These are phyloP conservation scores for Pochonia chlamydosporia DNA, from an alignment of 2,329 filamentous ascomycete species.

Conservation along the genomic window DNA sequence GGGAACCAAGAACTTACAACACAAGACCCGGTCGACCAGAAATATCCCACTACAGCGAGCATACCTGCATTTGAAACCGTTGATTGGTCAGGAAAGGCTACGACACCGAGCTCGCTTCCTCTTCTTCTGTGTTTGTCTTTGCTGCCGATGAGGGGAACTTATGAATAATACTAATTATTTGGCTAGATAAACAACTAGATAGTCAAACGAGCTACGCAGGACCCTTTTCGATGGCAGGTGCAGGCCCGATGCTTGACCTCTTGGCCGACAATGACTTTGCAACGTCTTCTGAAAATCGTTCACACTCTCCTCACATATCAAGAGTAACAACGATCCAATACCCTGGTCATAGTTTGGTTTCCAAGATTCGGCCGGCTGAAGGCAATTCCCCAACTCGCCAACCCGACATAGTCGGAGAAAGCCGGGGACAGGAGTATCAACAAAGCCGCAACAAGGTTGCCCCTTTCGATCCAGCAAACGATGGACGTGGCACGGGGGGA, in stretches of 20 bases:
- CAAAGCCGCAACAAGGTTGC: slow-evolving; percentile 13
- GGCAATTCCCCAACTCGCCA: slow-evolving; percentile 11
- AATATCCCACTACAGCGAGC: too few relatives aligned
- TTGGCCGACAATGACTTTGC: background rate
- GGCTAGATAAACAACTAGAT: background rate
- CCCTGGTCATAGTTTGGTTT: slow-evolving; percentile 15
- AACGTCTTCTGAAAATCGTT: background rate
- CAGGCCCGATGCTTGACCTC: too few relatives aligned
- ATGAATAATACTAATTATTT: background rate
- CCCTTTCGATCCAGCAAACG: slow-evolving; percentile 10
- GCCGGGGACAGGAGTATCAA: slow-evolving; percentile 4
- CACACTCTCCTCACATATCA: background rate
- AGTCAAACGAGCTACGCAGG: background rate
- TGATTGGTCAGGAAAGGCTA: background rate
- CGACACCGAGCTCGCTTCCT: background rate
- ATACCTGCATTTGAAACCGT: too few relatives aligned
- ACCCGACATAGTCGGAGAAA: background rate
- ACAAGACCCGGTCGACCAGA: too few relatives aligned
- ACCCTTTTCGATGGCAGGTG: background rate
- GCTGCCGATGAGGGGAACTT: background rate
- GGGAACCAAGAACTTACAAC: too few relatives aligned
- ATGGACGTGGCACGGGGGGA: background rate
- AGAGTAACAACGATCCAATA: slow-evolving; percentile 8
- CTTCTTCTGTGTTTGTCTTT: background rate
- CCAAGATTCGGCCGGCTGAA: slow-evolving; percentile 21